A percentile compares a stretch with the other conserved stretches of the same genome.
phyloP scores from a whole-genome alignment of 805 yeast genomes.

The Candida khao-thaluensis region DNA sequence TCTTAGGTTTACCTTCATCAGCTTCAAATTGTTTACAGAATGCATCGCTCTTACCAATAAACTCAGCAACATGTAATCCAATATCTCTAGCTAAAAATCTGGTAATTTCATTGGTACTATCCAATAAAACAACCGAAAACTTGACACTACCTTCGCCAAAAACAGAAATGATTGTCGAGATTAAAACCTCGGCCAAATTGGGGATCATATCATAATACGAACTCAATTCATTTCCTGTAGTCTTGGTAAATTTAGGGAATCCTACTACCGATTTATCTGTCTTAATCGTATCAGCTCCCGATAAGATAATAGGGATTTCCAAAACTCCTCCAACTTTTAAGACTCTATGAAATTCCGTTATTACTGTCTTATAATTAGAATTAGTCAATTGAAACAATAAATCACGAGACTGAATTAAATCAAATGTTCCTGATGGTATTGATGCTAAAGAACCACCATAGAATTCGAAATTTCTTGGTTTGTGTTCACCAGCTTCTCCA shows the following conservation, averaged over 20 bases:
- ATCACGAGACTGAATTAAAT: constrained; percentile 38
- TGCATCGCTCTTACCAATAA: constrained; percentile 30
- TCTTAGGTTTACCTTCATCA: constrained; percentile 12
- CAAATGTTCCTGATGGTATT: constrained; percentile 30
- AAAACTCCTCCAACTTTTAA: constrained; percentile 35
- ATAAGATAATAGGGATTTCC: constrained; percentile 29
- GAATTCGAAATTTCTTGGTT: constrained; percentile 33
- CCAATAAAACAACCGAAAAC: constrained; percentile 29
- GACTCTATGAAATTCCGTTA: constrained; percentile 35
- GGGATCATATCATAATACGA: constrained; percentile 24
- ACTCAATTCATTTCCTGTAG: constrained; percentile 13
- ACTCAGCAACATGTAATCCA: constrained; percentile 31
- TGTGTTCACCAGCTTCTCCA: constrained; percentile 16
- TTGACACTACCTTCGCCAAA: constrained; percentile 38
- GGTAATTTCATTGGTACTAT: constrained; percentile 29
- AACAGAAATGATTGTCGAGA: constrained; percentile 22
- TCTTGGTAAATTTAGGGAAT: constrained; percentile 15
- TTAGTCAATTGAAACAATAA: constrained; percentile 31
- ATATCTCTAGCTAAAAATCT: constrained; percentile 28
- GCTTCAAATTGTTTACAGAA: constrained; percentile 22
- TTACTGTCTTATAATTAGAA: constrained; percentile 23
- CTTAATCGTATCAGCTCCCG: constrained; percentile 15
- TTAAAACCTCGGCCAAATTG: constrained; percentile 22
- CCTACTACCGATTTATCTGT: constrained; percentile 14
- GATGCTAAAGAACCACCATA: constrained; percentile 24